phyloP scores from a whole-genome alignment of 225 moss, liverwort and hornwort species.

The Antitrichia curtipendula region DNA sequence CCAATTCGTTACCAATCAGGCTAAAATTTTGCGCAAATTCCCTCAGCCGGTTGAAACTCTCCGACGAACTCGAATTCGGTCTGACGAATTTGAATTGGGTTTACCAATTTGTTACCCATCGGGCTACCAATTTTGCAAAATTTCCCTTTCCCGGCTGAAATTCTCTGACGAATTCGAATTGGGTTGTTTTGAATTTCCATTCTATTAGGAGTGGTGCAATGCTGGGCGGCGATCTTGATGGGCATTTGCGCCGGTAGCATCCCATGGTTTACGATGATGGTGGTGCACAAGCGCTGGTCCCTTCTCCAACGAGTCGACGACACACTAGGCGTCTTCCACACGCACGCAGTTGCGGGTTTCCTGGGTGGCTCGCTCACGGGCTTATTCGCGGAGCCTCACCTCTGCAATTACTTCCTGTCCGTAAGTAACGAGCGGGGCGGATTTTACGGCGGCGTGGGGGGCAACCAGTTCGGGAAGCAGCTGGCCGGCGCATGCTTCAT shows the following conservation, averaged over 20 bases:
- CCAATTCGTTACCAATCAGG: neutral
- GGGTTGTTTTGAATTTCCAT: neutral
- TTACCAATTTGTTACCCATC: neutral
- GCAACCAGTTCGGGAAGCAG: conserved; percentile 27
- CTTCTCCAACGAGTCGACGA: conserved; percentile 25
- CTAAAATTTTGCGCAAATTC: neutral
- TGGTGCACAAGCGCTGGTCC: conserved; percentile 37
- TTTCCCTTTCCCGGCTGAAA: neutral
- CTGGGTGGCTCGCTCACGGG: conserved; percentile 29
- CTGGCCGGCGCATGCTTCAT: conserved; percentile 17
- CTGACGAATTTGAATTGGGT: neutral
- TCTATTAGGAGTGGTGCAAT: conserved; percentile 28
- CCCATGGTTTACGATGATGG: conserved; percentile 56
- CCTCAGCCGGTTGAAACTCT: neutral
- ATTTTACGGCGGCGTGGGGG: conserved; percentile 27
- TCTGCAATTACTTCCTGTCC: conserved; percentile 24
- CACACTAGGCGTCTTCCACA: conserved; percentile 43
- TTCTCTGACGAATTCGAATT: neutral
- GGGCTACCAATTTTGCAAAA: neutral
- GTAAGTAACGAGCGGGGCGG: conserved; percentile 23
- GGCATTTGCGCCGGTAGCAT: conserved; percentile 22
- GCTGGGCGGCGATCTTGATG: conserved; percentile 41
- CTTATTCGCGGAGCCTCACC: conserved; percentile 24
- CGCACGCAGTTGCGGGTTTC: conserved; percentile 27
- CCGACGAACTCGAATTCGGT: neutral